Conservation (phyloP, 2,329 filamentous ascomycete species). For the Thielaviopsis musarum region DNA sequence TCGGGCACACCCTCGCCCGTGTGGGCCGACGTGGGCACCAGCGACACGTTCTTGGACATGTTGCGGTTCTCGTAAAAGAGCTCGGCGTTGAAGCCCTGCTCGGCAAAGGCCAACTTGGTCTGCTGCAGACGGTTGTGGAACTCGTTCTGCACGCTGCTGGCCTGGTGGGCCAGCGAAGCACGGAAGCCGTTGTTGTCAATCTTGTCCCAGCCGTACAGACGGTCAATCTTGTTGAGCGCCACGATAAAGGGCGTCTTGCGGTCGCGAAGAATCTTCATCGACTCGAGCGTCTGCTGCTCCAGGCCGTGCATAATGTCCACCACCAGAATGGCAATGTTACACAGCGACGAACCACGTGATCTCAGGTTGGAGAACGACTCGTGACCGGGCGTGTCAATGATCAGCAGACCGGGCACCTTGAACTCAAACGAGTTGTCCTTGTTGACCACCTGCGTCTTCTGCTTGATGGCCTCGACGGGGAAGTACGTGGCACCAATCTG, state of each 20-base stretch:
- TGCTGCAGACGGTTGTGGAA: conserved; percentile 79
- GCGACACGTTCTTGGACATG: conserved; percentile 85
- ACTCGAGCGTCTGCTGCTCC: conserved; percentile 92
- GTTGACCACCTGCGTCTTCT: conserved; percentile 91
- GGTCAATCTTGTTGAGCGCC: conserved; percentile 98
- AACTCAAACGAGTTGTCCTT: conserved; percentile 79
- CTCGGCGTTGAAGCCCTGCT: conserved; percentile 96
- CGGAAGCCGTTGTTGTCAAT: conserved; percentile 97
- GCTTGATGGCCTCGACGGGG: conserved; percentile 78
- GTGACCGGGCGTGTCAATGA: conserved; percentile 98
- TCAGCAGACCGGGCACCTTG: conserved; percentile 89
- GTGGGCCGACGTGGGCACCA: conserved; percentile 91
- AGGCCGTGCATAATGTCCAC: conserved; percentile 99
- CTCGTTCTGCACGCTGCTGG: conserved; percentile 83
- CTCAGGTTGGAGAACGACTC: conserved; percentile 98
- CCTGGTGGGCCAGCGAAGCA: conserved; percentile 78
- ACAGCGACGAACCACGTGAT: conserved; percentile 91
- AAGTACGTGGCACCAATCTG: conserved; percentile 99
- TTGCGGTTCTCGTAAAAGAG: conserved; percentile 97
- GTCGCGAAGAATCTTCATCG: conserved; percentile 84
- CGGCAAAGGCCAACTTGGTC: conserved; percentile 85
- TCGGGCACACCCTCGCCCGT: conserved; percentile 99
- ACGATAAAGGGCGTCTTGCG: conserved; percentile 97
- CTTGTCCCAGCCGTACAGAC: conserved; percentile 97
- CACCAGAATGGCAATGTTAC: conserved; percentile 97